phyloP scores from a whole-genome alignment of 306 rosid species.

The Oxytropis ochrocephala region DNA sequence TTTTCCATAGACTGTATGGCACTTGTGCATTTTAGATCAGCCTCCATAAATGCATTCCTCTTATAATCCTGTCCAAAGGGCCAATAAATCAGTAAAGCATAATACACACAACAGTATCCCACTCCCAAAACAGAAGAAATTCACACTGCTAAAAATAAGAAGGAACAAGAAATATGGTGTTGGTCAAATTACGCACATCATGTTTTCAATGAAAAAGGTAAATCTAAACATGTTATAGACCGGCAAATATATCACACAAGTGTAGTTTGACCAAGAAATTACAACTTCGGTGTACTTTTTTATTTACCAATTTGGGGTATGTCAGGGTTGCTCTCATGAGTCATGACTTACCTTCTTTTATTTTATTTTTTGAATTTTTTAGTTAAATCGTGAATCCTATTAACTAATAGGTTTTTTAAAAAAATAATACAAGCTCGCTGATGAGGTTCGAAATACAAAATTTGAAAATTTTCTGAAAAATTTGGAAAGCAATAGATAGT shows the following conservation, averaged over 20 bases:
- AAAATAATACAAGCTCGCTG: no score
- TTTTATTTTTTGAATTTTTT: no score
- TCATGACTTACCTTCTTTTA: no score
- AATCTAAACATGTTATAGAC: neutral
- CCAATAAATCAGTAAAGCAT: conserved; percentile 5
- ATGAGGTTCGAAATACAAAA: no score
- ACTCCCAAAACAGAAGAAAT: neutral
- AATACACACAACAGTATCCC: neutral
- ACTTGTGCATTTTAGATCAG: conserved; percentile 66
- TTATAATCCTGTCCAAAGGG: conserved; percentile 59
- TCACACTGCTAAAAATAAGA: neutral
- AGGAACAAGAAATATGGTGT: neutral
- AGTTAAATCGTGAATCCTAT: no score
- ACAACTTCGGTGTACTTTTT: no score
- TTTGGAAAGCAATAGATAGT: no score
- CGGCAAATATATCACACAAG: neutral
- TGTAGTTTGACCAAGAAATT: no score
- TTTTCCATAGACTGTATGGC: conserved; percentile 81
- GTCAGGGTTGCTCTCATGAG: no score
- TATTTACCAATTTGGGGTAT: no score
- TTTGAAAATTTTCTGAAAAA: no score
- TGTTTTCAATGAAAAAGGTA: neutral
- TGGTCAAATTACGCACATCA: neutral
- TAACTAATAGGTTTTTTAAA: no score
- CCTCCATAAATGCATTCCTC: conserved; percentile 74